A percentile compares a stretch with the other conserved stretches of the same genome.
phyloP scores from a whole-genome alignment of 257 asterid species.

The Plantago major region DNA sequence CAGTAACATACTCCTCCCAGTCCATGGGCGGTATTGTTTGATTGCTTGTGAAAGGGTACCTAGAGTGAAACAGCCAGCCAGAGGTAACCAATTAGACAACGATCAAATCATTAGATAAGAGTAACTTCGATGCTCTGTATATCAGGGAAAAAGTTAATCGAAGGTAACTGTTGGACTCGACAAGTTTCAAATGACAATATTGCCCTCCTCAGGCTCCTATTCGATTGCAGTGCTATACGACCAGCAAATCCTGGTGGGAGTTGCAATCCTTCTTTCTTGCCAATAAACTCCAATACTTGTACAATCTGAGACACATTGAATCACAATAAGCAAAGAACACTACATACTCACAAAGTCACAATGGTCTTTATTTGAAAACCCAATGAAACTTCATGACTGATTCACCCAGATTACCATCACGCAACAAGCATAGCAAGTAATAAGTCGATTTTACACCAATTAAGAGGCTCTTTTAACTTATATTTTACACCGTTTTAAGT shows the following conservation, averaged over 20 bases:
- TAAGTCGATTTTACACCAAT: too few relatives aligned
- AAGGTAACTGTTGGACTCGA: slow-evolving; percentile 87
- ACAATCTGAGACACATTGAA: slow-evolving; percentile 43
- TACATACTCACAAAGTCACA: background rate
- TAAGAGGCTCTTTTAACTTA: too few relatives aligned
- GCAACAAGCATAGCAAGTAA: too few relatives aligned
- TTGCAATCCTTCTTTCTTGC: slow-evolving; percentile 86
- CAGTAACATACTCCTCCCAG: slow-evolving; percentile 94
- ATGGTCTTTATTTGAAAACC: background rate
- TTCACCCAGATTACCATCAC: too few relatives aligned
- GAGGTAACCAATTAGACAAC: slow-evolving; percentile 5
- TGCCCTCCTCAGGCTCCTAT: slow-evolving; percentile 90
- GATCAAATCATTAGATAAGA: slow-evolving; percentile 8
- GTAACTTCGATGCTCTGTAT: slow-evolving; percentile 4
- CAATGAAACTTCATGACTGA: too few relatives aligned
- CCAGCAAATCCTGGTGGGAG: slow-evolving; percentile 75
- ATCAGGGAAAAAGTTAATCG: slow-evolving; percentile 18
- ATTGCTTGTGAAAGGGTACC: slow-evolving; percentile 80
- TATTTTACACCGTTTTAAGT: too few relatives aligned
- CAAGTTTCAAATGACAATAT: slow-evolving; percentile 85
- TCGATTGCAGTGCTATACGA: slow-evolving; percentile 78
- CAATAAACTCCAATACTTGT: slow-evolving; percentile 77
- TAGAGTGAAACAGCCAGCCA: slow-evolving; percentile 25
- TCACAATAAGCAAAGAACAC: slow-evolving; percentile 6
- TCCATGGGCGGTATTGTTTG: slow-evolving; percentile 88